Base-by-base conservation (phyloP, 345 rosid genomes). In the Toxicodendron radicans region DNA sequence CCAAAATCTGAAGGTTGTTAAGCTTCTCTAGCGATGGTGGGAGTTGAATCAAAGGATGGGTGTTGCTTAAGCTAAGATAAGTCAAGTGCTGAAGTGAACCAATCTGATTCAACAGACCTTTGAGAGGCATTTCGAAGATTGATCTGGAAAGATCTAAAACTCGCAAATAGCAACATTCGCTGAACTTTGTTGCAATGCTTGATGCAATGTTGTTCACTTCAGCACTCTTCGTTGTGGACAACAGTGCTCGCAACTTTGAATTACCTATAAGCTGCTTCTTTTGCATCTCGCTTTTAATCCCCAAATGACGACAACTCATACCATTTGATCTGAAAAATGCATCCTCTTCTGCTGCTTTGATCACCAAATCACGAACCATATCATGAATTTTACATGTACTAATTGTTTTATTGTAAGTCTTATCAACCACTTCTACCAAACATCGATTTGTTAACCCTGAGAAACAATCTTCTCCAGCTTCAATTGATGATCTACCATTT, bases 61-160 rank as follows among this genome's bases (percentile, higher is more conserved):
- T 86, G 77, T 87, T 86, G 80, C 96, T 91, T 80, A 91, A 77
- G 83, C 87, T 80, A 52, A 91, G 93, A 73, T 80, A 85, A 38
- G 88, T 76, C 41, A 89, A 78, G 54, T 87, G 96, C 60, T 80
- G 77, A 63, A 87, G 90, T 59, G 74, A 79, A 46, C 85, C 84
- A 73, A 89, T 81, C 48, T 79, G 79, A 71, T 70, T 56, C 45
- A 91, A 61, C 41, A 88, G 71, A 41, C 79, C 73, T 38, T 80
- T 60, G 27, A 86, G 73, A 78, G 91, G 83, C 80, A 74, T 71
- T 58, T 88, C 86, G 8, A 88, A 88, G 57, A 85, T 77, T 1
- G 91, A 82, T 76, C 86, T 83, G 5, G 88, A 81, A 79, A 90
- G 69, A 74, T 90, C 90, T 7, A 88, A 80, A 70, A 82, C 89